These are phyloP conservation scores for Suillus brevipes DNA, from an alignment of 768 basidiomycete genomes.

Conservation along the genomic window DNA sequence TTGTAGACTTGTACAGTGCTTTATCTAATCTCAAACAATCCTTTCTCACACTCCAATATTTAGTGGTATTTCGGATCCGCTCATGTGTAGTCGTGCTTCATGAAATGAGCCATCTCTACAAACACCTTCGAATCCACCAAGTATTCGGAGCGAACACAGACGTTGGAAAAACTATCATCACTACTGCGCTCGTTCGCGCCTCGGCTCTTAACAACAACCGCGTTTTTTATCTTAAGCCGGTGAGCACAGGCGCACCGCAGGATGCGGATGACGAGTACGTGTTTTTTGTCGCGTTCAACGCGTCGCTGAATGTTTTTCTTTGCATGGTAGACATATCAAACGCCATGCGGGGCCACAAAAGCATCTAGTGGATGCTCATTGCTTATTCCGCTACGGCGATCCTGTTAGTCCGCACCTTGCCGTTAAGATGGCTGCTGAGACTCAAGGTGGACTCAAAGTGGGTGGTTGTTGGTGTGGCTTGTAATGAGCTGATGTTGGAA, in stretches of 20 bases:
- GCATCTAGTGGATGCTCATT: constrained; percentile 55
- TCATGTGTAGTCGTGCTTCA: background rate
- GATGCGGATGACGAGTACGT: constrained; percentile 86
- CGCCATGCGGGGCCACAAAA: constrained; percentile 46
- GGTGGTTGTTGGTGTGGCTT: constrained; percentile 9
- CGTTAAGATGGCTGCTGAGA: constrained; percentile 47
- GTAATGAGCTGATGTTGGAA: constrained; percentile 2
- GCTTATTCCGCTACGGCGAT: constrained; percentile 81
- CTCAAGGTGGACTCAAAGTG: constrained; percentile 31
- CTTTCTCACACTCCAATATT: background rate
- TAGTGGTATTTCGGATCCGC: no score
- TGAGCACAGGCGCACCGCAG: constrained; percentile 80
- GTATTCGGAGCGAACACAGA: constrained; percentile 96
- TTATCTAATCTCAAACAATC: background rate
- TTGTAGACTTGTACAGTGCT: background rate
- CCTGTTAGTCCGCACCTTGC: constrained; percentile 96
- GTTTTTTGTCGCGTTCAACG: background rate
- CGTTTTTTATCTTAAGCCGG: constrained; percentile 82
- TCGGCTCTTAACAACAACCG: constrained; percentile 55
- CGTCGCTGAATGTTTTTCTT: constrained; percentile 1
- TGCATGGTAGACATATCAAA: constrained; percentile 58
- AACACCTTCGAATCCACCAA: constrained; percentile 83
- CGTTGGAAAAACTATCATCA: constrained; percentile 92
- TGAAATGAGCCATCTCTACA: constrained; percentile 80
- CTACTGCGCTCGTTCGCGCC: constrained; percentile 79